Evolutionary conservation across 1,284 basidiomycete genomes (phyloP).

Genomic region (Tylopilus sp.): DNA sequence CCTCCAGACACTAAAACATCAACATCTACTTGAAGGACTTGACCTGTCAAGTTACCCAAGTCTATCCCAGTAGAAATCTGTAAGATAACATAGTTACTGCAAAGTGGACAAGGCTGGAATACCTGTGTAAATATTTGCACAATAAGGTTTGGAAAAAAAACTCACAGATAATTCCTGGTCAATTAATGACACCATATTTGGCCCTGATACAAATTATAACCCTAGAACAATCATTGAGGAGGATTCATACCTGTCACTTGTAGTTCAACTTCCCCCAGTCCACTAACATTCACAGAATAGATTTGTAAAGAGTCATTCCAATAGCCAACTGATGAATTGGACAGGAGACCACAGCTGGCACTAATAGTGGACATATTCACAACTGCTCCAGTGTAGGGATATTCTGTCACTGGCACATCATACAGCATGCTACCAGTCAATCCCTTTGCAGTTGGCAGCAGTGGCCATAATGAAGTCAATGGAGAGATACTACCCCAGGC

Average conservation of each 20-base stretch:
- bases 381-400: conserved; percentile 1
- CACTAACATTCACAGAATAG: conserved; percentile 4
- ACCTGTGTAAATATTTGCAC: neutral
- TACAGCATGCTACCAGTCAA: conserved; percentile 12
- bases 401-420: conserved; percentile 6
- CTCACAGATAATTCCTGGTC: neutral
- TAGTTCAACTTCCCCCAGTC: conserved; percentile 2
- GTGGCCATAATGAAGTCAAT: neutral
- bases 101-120: neutral
- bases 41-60: neutral
- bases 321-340: neutral
- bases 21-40: neutral
- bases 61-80: neutral
- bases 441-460: conserved; percentile 9
- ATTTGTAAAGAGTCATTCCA: neutral
- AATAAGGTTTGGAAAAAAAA: too few species aligned
- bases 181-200: neutral
- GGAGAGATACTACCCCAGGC: conserved; percentile 8
- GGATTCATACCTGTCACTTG: neutral
- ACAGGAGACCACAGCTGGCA: conserved; percentile 13
- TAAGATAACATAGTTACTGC: neutral
- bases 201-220: too few species aligned
- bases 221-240: neutral
- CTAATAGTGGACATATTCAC: conserved; percentile 13
- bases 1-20: neutral